A percentile compares a stretch with the other conserved stretches of the same genome.
These are phyloP conservation scores for Ogataea haglerorum DNA, from an alignment of 805 yeast species.

Conservation along the genomic window DNA sequence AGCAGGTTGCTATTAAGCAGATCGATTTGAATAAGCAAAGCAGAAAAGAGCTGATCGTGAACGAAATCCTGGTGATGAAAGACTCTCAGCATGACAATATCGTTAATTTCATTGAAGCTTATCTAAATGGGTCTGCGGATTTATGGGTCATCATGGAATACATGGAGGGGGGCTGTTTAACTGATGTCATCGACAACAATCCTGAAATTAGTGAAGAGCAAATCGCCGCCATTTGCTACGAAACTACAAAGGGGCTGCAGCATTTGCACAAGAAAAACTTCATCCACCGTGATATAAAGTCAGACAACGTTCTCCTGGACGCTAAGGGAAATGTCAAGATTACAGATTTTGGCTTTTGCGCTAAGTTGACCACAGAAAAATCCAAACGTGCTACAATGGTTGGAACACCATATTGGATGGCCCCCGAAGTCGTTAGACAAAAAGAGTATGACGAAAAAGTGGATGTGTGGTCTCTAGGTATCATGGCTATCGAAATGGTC, in stretches of 20 bases:
- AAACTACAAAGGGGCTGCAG: constrained; percentile 86
- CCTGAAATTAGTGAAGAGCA: constrained; percentile 77
- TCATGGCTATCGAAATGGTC: constrained; percentile 97
- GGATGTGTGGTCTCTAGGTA: constrained; percentile 97
- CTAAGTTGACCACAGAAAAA: constrained; percentile 78
- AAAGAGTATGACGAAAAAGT: constrained; percentile 96
- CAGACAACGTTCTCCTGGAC: constrained; percentile 88
- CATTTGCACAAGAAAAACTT: constrained; percentile 89
- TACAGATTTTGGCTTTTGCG: constrained; percentile 96
- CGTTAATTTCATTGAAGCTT: constrained; percentile 91
- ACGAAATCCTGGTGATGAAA: constrained; percentile 95
- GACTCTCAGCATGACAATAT: constrained; percentile 92
- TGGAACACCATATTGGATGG: constrained; percentile 99
- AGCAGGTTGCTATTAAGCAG: constrained; percentile 91
- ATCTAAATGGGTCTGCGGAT: constrained; percentile 71
- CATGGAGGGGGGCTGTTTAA: constrained; percentile 98
- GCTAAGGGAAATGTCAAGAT: constrained; percentile 82
- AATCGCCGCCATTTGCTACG: constrained; percentile 86
- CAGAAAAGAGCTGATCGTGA: constrained; percentile 89
- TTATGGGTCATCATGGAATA: constrained; percentile 99
- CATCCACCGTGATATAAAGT: constrained; percentile 95
- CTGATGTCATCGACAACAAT: constrained; percentile 92
- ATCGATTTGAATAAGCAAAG: constrained; percentile 92
- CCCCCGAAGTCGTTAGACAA: constrained; percentile 95
- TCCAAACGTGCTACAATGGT: constrained; percentile 96